Conservation (phyloP, 2,329 filamentous ascomycete genomes). For the Colletotrichum salicis region DNA sequence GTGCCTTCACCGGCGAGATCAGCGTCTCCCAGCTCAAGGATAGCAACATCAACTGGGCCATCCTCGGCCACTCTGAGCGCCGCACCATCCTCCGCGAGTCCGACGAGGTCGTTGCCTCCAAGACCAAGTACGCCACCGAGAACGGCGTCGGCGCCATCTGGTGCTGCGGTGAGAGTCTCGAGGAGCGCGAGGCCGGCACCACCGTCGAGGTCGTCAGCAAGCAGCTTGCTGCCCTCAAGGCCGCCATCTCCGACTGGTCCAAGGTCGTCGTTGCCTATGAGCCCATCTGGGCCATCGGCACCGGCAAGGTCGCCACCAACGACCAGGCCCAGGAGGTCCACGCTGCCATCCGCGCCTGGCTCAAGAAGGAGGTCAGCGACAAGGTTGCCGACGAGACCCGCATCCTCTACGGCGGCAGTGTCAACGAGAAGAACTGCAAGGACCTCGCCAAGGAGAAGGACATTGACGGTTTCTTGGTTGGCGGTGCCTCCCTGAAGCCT, state of each 20-base stretch:
- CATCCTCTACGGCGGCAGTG: conserved; percentile 95
- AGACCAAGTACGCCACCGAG: conserved; percentile 93
- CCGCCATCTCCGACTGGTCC: conserved; percentile 83
- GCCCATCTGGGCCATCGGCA: conserved; percentile 96
- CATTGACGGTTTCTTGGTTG: conserved; percentile 98
- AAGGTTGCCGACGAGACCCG: conserved; percentile 85
- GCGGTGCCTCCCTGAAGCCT: conserved; percentile 96
- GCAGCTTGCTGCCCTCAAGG: conserved; percentile 86
- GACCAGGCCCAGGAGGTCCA: conserved; percentile 95
- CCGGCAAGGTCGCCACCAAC: conserved; percentile 90
- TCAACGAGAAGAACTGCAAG: conserved; percentile 97
- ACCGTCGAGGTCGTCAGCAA: conserved; percentile 86
- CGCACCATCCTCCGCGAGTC: conserved; percentile 88
- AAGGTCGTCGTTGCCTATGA: conserved; percentile 98
- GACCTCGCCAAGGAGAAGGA: conserved; percentile 92
- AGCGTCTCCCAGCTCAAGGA: conserved; percentile 92
- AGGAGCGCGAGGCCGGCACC: conserved; percentile 87
- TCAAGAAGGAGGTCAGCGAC: conserved; percentile 80
- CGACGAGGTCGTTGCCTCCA: conserved; percentile 86
- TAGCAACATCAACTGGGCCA: conserved; percentile 86
- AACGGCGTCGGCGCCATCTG: conserved; percentile 91
- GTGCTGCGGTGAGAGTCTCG: conserved; percentile 95
- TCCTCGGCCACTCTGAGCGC: conserved; percentile 95
- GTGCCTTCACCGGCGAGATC: conserved; percentile 97
- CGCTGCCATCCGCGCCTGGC: conserved; percentile 89